Conservation (phyloP, 345 rosid species). For the Balakata baccata region DNA sequence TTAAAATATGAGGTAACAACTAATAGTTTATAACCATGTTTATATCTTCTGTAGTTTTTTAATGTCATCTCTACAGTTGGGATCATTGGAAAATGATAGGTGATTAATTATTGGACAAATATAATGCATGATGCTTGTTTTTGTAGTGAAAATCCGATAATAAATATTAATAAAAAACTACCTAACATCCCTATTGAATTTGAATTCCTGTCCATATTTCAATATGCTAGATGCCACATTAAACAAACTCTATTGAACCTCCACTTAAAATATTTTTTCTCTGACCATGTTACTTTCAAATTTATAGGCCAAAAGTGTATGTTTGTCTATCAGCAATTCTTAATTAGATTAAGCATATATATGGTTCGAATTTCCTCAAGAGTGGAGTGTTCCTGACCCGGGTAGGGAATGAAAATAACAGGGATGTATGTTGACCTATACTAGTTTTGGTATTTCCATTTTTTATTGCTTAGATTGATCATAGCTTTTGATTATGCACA, state of each 20-base stretch:
- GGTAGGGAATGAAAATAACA: not conserved
- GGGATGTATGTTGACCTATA: too few species aligned
- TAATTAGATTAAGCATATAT: not conserved
- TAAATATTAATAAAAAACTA: too few species aligned
- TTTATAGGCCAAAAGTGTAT: not conserved
- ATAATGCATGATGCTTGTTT: too few species aligned
- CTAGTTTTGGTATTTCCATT: not conserved
- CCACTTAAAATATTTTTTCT: not conserved
- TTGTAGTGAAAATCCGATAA: too few species aligned
- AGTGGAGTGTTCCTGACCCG: not conserved
- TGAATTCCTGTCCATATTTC: not conserved
- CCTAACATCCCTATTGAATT: too few species aligned
- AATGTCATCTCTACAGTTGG: too few species aligned
- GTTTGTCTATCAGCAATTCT: not conserved
- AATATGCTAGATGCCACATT: not conserved
- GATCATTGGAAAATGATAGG: too few species aligned
- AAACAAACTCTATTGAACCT: not conserved
- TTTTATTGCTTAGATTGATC: not conserved
- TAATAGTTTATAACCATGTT: too few species aligned
- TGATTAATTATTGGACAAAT: too few species aligned
- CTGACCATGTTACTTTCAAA: not conserved
- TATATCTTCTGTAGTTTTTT: too few species aligned
- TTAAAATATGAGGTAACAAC: too few species aligned
- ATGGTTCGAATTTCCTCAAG: not conserved
- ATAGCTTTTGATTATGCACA: not conserved